Conservation (phyloP, 169 alveolate species). For the Eimeria brunetti region DNA sequence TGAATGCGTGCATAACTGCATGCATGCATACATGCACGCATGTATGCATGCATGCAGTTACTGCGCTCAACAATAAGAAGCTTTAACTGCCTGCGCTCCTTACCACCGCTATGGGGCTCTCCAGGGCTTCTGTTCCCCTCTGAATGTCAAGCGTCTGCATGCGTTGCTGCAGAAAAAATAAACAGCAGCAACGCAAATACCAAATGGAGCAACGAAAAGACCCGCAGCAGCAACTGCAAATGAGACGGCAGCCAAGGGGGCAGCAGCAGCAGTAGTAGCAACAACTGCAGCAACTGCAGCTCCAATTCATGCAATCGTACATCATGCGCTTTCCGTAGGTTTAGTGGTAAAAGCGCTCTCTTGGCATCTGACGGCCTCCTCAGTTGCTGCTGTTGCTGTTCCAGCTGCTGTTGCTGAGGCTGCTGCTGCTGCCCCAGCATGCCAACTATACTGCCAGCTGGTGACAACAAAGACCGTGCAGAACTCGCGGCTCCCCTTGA, state of each 20-base stretch:
- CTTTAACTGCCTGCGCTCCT: not conserved
- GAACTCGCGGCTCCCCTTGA: conserved; percentile 24
- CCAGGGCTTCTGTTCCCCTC: conserved; percentile 45
- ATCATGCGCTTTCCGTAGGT: conserved; percentile 41
- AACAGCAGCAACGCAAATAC: not conserved
- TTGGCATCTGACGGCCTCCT: not conserved
- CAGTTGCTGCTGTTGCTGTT: conserved; percentile 1
- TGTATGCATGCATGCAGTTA: not conserved
- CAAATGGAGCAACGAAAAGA: not conserved
- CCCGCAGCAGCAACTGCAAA: not conserved
- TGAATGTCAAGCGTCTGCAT: conserved; percentile 58
- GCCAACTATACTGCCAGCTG: conserved; percentile 30
- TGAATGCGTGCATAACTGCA: too few relatives aligned
- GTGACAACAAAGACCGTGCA: conserved; percentile 25
- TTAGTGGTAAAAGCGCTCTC: not conserved
- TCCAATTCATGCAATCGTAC: not conserved
- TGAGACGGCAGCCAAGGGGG: not conserved
- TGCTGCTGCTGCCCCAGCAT: not conserved
- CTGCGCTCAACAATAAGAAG: not conserved
- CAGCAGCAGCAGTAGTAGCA: conserved; percentile 1
- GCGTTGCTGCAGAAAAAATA: conserved; percentile 44
- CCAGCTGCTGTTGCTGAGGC: not conserved
- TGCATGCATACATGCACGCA: not conserved
- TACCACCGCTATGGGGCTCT: conserved; percentile 48
- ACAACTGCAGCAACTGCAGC: not conserved